Conservation (phyloP, 805 yeast species). For the Yarrowia porcina region DNA sequence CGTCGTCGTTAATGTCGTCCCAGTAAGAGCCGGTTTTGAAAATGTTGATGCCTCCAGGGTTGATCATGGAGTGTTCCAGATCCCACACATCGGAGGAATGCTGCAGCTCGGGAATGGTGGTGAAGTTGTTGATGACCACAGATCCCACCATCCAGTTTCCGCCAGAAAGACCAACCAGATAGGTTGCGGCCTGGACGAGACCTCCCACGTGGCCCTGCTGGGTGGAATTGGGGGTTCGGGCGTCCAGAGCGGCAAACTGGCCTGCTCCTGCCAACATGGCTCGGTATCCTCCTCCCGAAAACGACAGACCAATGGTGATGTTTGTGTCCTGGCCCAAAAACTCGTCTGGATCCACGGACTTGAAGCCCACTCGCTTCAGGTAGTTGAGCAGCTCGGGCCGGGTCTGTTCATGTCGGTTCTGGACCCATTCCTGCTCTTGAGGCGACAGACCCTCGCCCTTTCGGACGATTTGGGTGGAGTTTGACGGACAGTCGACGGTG, state of each 20-base stretch:
- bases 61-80: conserved; percentile 55
- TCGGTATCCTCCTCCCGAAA: conserved; percentile 89
- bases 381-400: conserved; percentile 53
- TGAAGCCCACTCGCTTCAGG: conserved; percentile 46
- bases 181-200: conserved; percentile 61
- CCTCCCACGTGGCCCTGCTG: conserved; percentile 72
- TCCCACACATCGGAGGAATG: conserved; percentile 60
- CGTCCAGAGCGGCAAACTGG: conserved; percentile 71
- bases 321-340: conserved; percentile 53
- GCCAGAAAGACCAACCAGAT: conserved; percentile 74
- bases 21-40: conserved; percentile 52
- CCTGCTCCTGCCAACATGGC: conserved; percentile 87
- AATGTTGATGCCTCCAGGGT: conserved; percentile 61
- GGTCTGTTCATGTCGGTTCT: conserved; percentile 37
- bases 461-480: conserved; percentile 35
- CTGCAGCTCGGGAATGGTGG: conserved; percentile 60
- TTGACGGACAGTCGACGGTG: conserved; percentile 44
- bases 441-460: conserved; percentile 35
- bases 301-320: conserved; percentile 45
- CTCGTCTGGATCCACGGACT: conserved; percentile 64
- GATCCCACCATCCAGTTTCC: conserved; percentile 79
- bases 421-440: conserved; percentile 37
- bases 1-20: conserved; percentile 45
- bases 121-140: conserved; percentile 64
- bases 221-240: conserved; percentile 58